phyloP scores from a whole-genome alignment of 805 yeast species.

The Sungouiella thailandica region DNA sequence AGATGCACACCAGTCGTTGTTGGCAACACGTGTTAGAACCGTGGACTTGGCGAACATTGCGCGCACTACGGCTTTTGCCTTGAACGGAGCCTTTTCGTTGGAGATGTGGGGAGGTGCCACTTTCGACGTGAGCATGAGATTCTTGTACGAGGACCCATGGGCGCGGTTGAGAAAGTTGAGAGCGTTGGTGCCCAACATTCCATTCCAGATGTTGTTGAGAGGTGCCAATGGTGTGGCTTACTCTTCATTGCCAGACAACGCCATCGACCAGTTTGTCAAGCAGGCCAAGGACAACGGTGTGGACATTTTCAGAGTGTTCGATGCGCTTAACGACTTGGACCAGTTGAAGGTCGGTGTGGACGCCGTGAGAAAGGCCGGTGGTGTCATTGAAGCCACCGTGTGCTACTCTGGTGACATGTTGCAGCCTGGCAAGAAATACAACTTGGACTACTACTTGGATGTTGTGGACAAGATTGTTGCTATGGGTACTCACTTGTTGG shows the following conservation, averaged over 20 bases:
- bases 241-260: slow-evolving; percentile 96
- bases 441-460: slow-evolving; percentile 79
- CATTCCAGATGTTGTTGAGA: slow-evolving; percentile 98
- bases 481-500: slow-evolving; percentile 95
- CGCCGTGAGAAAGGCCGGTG: slow-evolving; percentile 97
- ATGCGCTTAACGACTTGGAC: slow-evolving; percentile 93
- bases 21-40: slow-evolving; percentile 97
- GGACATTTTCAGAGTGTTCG: slow-evolving; percentile 96
- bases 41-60: slow-evolving; percentile 89
- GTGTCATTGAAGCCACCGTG: slow-evolving; percentile 97
- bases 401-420: slow-evolving; percentile 99
- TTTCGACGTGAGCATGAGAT: slow-evolving; percentile 97
- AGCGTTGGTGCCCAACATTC: slow-evolving; percentile 91
- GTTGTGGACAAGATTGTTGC: slow-evolving; percentile 79
- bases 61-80: slow-evolving; percentile 86
- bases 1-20: slow-evolving; percentile 97
- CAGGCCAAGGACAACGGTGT: slow-evolving; percentile 96
- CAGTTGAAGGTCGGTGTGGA: slow-evolving; percentile 96
- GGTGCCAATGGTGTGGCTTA: slow-evolving; percentile 99
- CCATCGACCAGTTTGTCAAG: slow-evolving; percentile 92
- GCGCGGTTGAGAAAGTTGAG: slow-evolving; percentile 85
- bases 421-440: slow-evolving; percentile 92
- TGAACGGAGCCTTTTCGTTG: slow-evolving; percentile 85
- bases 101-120: slow-evolving; percentile 99
- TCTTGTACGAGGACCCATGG: slow-evolving; percentile 99